phyloP scores from a whole-genome alignment of 495 filamentous ascomycete species.

The Annulohypoxylon stygium region DNA sequence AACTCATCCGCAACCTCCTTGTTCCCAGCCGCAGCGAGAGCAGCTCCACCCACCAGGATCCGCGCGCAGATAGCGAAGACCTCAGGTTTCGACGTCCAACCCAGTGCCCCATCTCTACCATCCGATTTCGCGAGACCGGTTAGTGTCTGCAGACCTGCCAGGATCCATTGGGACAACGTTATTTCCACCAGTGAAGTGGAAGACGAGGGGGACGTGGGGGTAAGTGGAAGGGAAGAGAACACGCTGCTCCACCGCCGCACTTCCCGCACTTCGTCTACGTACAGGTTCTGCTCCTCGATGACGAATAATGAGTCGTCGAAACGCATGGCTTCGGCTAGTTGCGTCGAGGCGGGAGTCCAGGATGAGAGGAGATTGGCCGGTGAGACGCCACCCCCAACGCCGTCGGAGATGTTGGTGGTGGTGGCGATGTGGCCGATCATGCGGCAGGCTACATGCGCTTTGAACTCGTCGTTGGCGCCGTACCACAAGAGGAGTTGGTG shows the following conservation, averaged over 20 bases:
- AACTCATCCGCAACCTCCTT: slow-evolving; percentile 44
- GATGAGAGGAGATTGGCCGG: slow-evolving; percentile 17
- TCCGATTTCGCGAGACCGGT: slow-evolving; percentile 52
- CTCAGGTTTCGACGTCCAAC: slow-evolving; percentile 79
- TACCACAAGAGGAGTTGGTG: slow-evolving; percentile 52
- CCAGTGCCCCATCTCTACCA: slow-evolving; percentile 71
- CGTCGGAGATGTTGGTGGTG: not conserved
- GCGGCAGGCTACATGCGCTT: slow-evolving; percentile 50
- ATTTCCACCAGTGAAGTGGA: slow-evolving; percentile 2
- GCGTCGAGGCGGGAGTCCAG: slow-evolving; percentile 57
- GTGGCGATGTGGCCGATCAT: slow-evolving; percentile 51
- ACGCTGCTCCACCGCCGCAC: slow-evolving; percentile 71
- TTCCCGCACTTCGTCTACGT: slow-evolving; percentile 82
- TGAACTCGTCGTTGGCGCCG: slow-evolving; percentile 47
- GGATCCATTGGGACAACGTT: slow-evolving; percentile 65
- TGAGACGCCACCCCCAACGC: not conserved
- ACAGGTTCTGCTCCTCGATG: slow-evolving; percentile 92
- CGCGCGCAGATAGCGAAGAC: slow-evolving; percentile 76
- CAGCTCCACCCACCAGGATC: slow-evolving; percentile 64
- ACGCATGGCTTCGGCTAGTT: slow-evolving; percentile 64
- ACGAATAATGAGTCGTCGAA: slow-evolving; percentile 83
- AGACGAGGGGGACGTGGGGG: not conserved
- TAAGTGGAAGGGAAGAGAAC: slow-evolving; percentile 52
- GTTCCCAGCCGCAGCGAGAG: slow-evolving; percentile 33
- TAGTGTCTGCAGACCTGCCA: slow-evolving; percentile 67